A percentile compares a stretch with the other conserved stretches of the same genome.
Conservation (phyloP, 257 asterid species). For the Solanum medicagineum region DNA sequence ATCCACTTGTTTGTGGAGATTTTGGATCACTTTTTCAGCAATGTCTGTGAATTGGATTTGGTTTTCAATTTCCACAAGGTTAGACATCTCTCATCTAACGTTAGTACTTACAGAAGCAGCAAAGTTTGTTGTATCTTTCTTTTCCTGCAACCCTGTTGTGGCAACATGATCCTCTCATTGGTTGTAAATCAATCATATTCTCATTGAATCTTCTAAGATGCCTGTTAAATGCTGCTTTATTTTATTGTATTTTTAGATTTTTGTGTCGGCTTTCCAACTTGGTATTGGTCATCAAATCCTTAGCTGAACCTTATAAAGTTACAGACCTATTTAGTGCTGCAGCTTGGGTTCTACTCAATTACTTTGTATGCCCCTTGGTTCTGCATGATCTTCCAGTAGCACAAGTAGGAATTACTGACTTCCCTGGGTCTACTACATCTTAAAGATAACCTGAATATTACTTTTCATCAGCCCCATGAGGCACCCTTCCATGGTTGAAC, state of each 20-base stretch:
- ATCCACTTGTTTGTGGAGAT: conserved; percentile 99
- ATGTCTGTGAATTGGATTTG: conserved; percentile 90
- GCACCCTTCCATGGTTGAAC: neutral
- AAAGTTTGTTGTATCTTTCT: neutral
- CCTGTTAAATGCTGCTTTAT: neutral
- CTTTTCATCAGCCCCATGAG: neutral
- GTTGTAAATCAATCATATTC: neutral
- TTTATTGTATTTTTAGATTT: neutral
- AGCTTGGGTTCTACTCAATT: neutral
- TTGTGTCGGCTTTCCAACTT: neutral
- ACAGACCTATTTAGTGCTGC: neutral
- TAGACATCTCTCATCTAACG: neutral
- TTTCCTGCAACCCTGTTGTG: neutral
- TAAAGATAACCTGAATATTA: neutral
- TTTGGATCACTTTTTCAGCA: conserved; percentile 93
- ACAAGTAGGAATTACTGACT: neutral
- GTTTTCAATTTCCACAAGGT: conserved; percentile 99
- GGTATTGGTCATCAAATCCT: neutral
- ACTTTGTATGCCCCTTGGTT: neutral
- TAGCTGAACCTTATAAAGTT: neutral
- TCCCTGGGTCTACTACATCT: neutral
- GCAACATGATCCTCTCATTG: neutral
- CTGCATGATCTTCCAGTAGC: neutral
- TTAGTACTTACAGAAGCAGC: neutral
- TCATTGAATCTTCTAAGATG: neutral